A percentile compares a stretch with the other conserved stretches of the same genome.
Conservation (phyloP, 495 filamentous ascomycete genomes). For the Penicillium chermesinum region DNA sequence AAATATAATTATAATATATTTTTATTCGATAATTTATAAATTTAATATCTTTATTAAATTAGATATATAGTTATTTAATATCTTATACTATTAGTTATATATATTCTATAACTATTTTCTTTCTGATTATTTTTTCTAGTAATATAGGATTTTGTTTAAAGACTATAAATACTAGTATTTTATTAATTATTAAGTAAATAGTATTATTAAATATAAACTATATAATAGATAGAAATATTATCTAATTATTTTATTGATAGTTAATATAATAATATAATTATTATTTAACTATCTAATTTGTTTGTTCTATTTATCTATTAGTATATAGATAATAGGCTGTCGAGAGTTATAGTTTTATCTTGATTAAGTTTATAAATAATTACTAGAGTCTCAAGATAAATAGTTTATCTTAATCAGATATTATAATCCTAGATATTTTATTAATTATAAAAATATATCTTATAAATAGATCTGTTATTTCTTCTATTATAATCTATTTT, state of each 20-base stretch:
- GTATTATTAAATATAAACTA: slow-evolving; percentile 13
- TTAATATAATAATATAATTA: slow-evolving; percentile 10
- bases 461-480: not conserved
- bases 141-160: slow-evolving; percentile 7
- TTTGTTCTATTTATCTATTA: slow-evolving; percentile 8
- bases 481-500: not conserved
- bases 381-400: slow-evolving; percentile 3
- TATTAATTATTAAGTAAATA: slow-evolving; percentile 1
- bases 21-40: slow-evolving; percentile 12
- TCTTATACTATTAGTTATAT: not conserved
- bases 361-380: slow-evolving; percentile 1
- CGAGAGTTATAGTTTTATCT: slow-evolving; percentile 5
- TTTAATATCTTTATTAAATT: not conserved
- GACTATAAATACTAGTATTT: slow-evolving; percentile 6
- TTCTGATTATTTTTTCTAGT: slow-evolving; percentile 6
- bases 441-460: not conserved
- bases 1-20: slow-evolving; percentile 13
- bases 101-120: slow-evolving; percentile 1
- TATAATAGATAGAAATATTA: slow-evolving; percentile 1
- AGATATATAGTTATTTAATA: slow-evolving; percentile 1
- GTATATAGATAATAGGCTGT: slow-evolving; percentile 4
- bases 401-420: slow-evolving; percentile 3
- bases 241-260: slow-evolving; percentile 8
- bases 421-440: not conserved
- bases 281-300: slow-evolving; percentile 8